These are phyloP conservation scores for Mucor racemosus DNA, from an alignment of 371 early-diverging fungal genomes.

Conservation along the genomic window DNA sequence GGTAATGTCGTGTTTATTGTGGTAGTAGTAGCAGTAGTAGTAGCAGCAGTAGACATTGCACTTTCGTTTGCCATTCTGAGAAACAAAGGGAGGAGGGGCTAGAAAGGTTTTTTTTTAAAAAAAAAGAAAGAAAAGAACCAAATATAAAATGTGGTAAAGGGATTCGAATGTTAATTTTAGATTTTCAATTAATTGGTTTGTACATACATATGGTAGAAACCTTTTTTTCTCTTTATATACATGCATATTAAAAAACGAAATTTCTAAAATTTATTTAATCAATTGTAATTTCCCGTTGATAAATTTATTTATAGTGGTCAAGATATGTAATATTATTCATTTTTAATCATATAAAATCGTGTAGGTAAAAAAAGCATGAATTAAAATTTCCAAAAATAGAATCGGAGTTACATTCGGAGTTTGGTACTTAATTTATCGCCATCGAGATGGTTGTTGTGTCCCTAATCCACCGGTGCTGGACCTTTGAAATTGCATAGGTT, in stretches of 20 bases:
- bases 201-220: not conserved
- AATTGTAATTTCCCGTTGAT: no score
- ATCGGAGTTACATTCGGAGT: no score
- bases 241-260: no score
- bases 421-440: constrained; percentile 14
- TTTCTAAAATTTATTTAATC: no score
- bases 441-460: constrained; percentile 23
- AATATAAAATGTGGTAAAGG: not conserved
- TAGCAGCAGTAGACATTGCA: not conserved
- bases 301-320: no score
- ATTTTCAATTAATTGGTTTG: not conserved
- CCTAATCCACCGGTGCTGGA: constrained; percentile 37
- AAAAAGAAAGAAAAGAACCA: not conserved
- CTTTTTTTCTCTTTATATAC: no score
- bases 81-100: not conserved
- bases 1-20: not conserved
- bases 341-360: no score
- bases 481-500: constrained; percentile 39
- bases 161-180: constrained; percentile 2
- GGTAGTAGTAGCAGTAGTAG: not conserved
- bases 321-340: no score
- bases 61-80: not conserved
- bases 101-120: not conserved
- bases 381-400: not conserved
- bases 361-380: not conserved